phyloP scores from a whole-genome alignment of 805 yeast genomes.

The Teunomyces panamensis region DNA sequence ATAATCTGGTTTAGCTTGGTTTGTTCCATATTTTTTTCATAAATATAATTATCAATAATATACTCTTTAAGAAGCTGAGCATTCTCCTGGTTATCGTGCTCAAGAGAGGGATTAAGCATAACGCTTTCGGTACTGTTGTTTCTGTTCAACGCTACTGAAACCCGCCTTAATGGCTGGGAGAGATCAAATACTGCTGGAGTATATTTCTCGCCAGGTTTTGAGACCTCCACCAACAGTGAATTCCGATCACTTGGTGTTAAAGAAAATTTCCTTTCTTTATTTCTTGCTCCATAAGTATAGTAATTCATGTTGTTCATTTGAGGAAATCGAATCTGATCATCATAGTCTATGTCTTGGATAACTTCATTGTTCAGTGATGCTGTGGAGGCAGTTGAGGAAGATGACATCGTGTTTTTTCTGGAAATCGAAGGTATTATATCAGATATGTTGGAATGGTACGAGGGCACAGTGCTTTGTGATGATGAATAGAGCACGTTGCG shows the following conservation, averaged over 20 bases:
- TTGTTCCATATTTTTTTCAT: conserved; percentile 12
- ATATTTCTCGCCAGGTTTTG: conserved; percentile 18
- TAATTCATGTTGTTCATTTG: conserved; percentile 41
- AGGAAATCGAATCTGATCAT: conserved; percentile 56
- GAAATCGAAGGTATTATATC: conserved; percentile 19
- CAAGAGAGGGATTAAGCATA: neutral
- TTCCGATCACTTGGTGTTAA: neutral
- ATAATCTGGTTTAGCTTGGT: conserved; percentile 6
- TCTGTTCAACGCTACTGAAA: conserved; percentile 20
- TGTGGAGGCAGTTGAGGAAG: conserved; percentile 1
- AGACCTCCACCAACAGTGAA: neutral
- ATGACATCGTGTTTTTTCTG: conserved; percentile 1
- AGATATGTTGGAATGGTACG: conserved; percentile 26
- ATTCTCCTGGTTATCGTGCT: conserved; percentile 8
- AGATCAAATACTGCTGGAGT: conserved; percentile 49
- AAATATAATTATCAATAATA: conserved; percentile 13
- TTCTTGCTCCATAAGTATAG: conserved; percentile 17
- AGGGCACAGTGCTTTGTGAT: neutral
- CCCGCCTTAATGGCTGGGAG: conserved; percentile 35
- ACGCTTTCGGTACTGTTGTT: conserved; percentile 1
- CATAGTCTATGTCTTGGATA: conserved; percentile 35
- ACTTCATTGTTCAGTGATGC: neutral
- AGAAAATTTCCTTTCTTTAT: neutral
- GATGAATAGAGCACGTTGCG: neutral
- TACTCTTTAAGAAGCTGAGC: conserved; percentile 12